These are phyloP conservation scores for Colletotrichum sp. DNA, from an alignment of 2,329 filamentous ascomycete genomes.

Conservation along the genomic window DNA sequence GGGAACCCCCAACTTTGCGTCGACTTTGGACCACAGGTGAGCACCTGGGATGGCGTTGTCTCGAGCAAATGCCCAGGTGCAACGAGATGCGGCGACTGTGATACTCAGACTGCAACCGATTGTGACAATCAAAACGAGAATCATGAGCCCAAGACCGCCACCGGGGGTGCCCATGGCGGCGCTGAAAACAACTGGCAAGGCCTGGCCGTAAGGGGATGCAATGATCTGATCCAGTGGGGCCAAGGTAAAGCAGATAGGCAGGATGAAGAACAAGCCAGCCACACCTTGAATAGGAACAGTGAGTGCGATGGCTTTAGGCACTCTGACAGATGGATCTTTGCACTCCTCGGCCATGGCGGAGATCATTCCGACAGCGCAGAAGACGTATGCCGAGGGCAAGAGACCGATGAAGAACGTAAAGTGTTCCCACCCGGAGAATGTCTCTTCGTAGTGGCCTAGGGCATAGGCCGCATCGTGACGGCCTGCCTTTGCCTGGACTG, in stretches of 20 bases:
- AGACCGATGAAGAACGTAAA: conserved; percentile 62
- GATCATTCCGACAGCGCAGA: conserved; percentile 68
- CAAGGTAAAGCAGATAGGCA: conserved; percentile 72
- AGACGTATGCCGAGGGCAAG: conserved; percentile 76
- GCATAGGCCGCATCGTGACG: not conserved
- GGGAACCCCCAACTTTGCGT: conserved; percentile 66
- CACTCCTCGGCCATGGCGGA: conserved; percentile 76
- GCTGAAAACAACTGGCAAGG: conserved; percentile 68
- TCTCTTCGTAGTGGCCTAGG: conserved; percentile 43
- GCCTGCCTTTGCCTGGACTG: not conserved
- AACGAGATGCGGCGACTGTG: conserved; percentile 71
- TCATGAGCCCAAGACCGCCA: conserved; percentile 65
- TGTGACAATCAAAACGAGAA: conserved; percentile 69
- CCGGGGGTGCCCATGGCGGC: conserved; percentile 63
- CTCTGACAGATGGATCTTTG: conserved; percentile 66
- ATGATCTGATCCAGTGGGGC: conserved; percentile 63
- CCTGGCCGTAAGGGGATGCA: conserved; percentile 60
- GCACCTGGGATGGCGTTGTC: conserved; percentile 72
- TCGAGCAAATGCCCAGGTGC: conserved; percentile 72
- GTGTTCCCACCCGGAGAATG: not conserved
- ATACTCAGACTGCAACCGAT: conserved; percentile 72
- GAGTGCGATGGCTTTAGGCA: conserved; percentile 74
- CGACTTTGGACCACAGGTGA: conserved; percentile 63
- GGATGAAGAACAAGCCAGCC: conserved; percentile 69
- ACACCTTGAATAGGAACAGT: conserved; percentile 71